Conservation (phyloP, 179 eudicot genomes). For the Spergularia azorica region DNA sequence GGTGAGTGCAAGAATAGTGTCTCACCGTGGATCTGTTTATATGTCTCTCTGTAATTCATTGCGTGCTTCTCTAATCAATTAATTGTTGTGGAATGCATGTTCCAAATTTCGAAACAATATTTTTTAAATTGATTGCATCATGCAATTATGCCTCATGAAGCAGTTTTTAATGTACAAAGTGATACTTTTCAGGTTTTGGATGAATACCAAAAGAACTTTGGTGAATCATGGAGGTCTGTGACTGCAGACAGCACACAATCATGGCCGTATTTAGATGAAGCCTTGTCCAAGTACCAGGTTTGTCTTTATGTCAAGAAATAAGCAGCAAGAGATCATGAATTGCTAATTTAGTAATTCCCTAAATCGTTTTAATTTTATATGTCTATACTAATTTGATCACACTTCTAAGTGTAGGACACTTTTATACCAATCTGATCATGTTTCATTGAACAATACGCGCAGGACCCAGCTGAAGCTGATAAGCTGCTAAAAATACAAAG, state of each 20-base stretch:
- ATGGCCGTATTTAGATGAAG: conserved; percentile 87
- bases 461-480: conserved; percentile 99
- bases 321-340: not conserved
- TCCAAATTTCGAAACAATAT: not conserved
- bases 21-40: not conserved
- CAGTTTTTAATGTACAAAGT: not conserved
- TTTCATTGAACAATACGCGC: conserved; percentile 15
- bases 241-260: conserved; percentile 64
- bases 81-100: not conserved
- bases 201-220: conserved; percentile 82
- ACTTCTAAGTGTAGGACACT: not conserved
- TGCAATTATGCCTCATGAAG: not conserved
- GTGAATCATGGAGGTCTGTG: conserved; percentile 75
- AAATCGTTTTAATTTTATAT: too few relatives aligned
- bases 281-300: conserved; percentile 84
- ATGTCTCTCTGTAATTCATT: not conserved
- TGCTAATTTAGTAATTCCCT: not conserved
- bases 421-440: conserved; percentile 4
- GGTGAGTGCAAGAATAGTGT: too few relatives aligned
- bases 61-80: not conserved
- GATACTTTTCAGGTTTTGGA: conserved; percentile 65
- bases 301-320: not conserved
- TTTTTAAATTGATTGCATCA: not conserved
- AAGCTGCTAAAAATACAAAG: conserved; percentile 90
- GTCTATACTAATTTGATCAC: not conserved